These are phyloP conservation scores for Leccinum sublutescens DNA, from an alignment of 768 basidiomycete species.

Conservation along the genomic window DNA sequence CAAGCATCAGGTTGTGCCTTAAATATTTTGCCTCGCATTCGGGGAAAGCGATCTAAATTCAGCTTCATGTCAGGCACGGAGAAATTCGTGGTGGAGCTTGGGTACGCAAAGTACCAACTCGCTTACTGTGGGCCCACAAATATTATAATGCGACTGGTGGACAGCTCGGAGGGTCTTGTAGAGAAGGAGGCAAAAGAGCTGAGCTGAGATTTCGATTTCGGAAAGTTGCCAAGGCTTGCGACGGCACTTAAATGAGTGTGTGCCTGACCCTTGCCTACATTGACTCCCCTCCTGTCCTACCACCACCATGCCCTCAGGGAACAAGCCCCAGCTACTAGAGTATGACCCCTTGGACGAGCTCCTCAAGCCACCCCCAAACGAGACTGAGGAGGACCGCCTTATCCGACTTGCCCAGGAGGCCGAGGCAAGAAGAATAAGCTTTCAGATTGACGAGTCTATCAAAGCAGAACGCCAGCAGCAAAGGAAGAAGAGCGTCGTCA, in stretches of 20 bases:
- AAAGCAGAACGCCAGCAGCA: conserved; percentile 58
- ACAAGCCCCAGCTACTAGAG: conserved; percentile 13
- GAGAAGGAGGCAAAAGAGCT: background rate
- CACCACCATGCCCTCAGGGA: conserved; percentile 23
- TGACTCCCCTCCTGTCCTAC: conserved; percentile 4
- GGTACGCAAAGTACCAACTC: conserved; percentile 3
- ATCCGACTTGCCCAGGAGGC: conserved; percentile 59
- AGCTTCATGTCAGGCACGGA: conserved; percentile 10
- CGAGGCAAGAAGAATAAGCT: conserved; percentile 62
- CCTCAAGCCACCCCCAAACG: conserved; percentile 65
- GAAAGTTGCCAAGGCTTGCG: background rate
- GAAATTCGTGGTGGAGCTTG: conserved; percentile 11
- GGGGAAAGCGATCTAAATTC: conserved; percentile 3
- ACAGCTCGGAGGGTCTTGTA: background rate
- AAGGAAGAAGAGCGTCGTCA: conserved; percentile 63
- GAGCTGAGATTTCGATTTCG: background rate
- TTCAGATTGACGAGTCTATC: conserved; percentile 73
- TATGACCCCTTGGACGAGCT: conserved; percentile 65
- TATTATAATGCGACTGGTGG: background rate
- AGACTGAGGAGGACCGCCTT: conserved; percentile 56
- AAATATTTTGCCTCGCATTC: background rate
- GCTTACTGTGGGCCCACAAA: background rate
- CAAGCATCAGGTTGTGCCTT: conserved; percentile 3
- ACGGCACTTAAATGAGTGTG: conserved; percentile 18
- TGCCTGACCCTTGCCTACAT: conserved; percentile 18